These are phyloP conservation scores for Pichia sp. DNA, from an alignment of 1,139 yeast species.

Conservation along the genomic window DNA sequence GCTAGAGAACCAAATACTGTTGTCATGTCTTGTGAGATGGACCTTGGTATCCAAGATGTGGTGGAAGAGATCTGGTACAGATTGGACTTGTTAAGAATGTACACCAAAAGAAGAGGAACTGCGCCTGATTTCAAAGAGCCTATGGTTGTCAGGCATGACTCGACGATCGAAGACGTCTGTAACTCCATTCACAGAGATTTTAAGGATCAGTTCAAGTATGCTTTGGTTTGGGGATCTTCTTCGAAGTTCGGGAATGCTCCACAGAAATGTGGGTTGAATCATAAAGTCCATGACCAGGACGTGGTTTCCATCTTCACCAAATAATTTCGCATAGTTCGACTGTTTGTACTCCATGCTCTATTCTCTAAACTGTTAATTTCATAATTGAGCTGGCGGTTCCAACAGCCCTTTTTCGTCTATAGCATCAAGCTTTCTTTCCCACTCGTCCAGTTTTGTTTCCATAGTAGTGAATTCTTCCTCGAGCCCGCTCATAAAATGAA, in stretches of 20 bases:
- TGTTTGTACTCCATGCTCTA: too few species aligned
- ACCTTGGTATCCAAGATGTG: constrained; percentile 78
- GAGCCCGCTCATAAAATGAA: constrained; percentile 12
- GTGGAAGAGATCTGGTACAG: constrained; percentile 93
- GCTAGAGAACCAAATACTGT: constrained; percentile 91
- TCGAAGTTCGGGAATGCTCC: constrained; percentile 81
- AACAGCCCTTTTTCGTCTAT: too few species aligned
- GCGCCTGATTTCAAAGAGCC: constrained; percentile 82
- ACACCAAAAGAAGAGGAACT: constrained; percentile 81
- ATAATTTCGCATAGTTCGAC: constrained; percentile 24
- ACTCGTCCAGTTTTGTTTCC: constrained; percentile 13
- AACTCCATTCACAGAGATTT: constrained; percentile 90
- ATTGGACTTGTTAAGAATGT: constrained; percentile 68
- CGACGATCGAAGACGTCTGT: constrained; percentile 81
- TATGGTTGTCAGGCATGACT: constrained; percentile 75
- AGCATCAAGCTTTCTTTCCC: constrained; percentile 18
- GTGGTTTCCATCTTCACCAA: constrained; percentile 88
- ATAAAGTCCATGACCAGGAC: constrained; percentile 84
- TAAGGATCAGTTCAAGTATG: constrained; percentile 87
- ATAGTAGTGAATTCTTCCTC: constrained; percentile 14
- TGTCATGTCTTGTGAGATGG: constrained; percentile 88
- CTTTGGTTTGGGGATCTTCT: constrained; percentile 94
- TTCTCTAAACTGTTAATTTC: too few species aligned
- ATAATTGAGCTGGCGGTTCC: too few species aligned
- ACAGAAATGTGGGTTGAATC: constrained; percentile 88